Percentiles rank a stretch among this genome's conserved stretches.
Evolutionary conservation across 2,329 filamentous ascomycete genomes (phyloP).

Genomic region (Fusarium sp.): DNA sequence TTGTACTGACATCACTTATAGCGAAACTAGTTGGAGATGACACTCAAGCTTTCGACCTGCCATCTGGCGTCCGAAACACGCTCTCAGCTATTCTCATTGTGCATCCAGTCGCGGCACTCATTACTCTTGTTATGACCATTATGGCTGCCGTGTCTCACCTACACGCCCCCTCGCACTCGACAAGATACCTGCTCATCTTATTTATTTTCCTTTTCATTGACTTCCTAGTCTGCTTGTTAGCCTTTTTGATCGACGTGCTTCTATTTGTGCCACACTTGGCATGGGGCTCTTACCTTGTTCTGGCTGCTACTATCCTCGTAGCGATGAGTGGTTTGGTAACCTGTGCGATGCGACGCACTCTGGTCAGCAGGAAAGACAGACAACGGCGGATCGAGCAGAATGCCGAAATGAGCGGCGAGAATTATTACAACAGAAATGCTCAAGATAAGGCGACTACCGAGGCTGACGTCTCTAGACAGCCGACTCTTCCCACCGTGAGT

Average conservation of each 20-base stretch:
- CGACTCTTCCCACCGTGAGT: conserved; percentile 68
- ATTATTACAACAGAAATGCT: conserved; percentile 82
- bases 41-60: conserved; percentile 65
- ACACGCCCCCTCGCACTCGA: conserved; percentile 88
- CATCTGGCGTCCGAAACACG: conserved; percentile 63
- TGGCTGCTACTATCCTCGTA: conserved; percentile 88
- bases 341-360: conserved; percentile 92
- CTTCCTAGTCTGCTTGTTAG: conserved; percentile 83
- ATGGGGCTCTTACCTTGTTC: conserved; percentile 94
- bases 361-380: conserved; percentile 92
- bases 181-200: conserved; percentile 84
- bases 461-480: conserved; percentile 59
- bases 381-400: conserved; percentile 93
- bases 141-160: conserved; percentile 86
- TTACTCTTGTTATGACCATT: conserved; percentile 86
- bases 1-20: conserved; percentile 31
- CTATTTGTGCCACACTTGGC: conserved; percentile 93
- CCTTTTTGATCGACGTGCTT: conserved; percentile 92
- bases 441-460: conserved; percentile 60
- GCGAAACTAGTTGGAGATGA: conserved; percentile 44
- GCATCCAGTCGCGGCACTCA: conserved; percentile 88
- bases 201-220: conserved; percentile 89
- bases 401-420: conserved; percentile 95
- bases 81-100: conserved; percentile 93
- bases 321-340: conserved; percentile 85